Evolutionary conservation across 1,284 basidiomycete genomes (phyloP).

Genomic region (Polyporus tsugae): DNA sequence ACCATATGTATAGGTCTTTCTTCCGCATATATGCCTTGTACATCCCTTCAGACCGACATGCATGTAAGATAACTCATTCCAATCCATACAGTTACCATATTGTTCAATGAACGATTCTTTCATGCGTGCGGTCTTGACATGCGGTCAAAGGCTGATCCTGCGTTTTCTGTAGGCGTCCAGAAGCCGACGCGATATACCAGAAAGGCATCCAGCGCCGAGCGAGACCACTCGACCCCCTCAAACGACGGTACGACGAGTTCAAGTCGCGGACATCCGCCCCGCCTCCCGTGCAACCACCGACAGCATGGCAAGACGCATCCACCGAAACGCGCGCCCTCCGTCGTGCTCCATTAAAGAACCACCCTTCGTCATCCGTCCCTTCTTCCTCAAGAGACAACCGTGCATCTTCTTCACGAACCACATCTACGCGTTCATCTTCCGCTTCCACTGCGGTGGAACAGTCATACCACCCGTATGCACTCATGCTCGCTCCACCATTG

Average conservation of each 20-base stretch:
- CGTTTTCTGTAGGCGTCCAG: conserved; percentile 42
- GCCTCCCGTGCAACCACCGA: conserved; percentile 35
- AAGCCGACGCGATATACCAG: conserved; percentile 87
- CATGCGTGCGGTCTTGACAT: not conserved
- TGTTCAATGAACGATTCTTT: not conserved
- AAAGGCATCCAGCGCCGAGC: conserved; percentile 87
- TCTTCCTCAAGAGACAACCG: conserved; percentile 7
- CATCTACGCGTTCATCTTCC: conserved; percentile 25
- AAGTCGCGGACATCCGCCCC: conserved; percentile 51
- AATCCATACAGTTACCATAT: not conserved
- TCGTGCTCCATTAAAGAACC: conserved; percentile 63
- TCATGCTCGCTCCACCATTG: conserved; percentile 70
- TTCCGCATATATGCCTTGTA: not conserved
- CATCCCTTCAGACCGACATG: not conserved
- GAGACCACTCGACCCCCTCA: conserved; percentile 86
- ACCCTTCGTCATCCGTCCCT: conserved; percentile 33
- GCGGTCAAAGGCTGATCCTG: not conserved
- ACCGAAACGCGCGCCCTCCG: conserved; percentile 53
- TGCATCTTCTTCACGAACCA: conserved; percentile 10
- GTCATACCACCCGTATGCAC: conserved; percentile 60
- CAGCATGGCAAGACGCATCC: conserved; percentile 40
- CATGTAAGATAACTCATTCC: not conserved
- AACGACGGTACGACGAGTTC: conserved; percentile 86
- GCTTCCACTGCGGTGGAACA: conserved; percentile 13
- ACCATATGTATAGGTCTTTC: not conserved